A percentile compares a stretch with the other conserved stretches of the same genome.
Evolutionary conservation across 1,284 basidiomycete genomes (phyloP).

Genomic region (Rhodotorula sp.): DNA sequence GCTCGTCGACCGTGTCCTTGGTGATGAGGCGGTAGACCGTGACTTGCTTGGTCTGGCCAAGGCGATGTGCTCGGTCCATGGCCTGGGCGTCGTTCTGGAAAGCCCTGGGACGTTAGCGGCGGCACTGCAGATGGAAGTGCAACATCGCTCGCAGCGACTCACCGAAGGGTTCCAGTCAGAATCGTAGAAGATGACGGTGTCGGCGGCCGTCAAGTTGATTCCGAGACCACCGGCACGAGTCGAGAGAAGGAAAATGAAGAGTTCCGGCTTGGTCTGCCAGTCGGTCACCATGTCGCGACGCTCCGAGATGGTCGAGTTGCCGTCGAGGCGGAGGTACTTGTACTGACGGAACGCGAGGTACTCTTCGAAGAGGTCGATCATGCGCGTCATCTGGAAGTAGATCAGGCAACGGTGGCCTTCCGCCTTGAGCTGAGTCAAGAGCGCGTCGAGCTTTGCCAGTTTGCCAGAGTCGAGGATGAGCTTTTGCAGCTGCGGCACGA

Average conservation of each 20-base stretch:
- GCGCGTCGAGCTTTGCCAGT: constrained; percentile 80
- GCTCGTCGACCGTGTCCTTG: constrained; percentile 96
- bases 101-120: no score
- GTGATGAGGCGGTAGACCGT: constrained; percentile 98
- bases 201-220: constrained; percentile 92
- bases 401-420: constrained; percentile 92
- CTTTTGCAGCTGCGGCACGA: constrained; percentile 91
- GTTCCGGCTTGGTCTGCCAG: constrained; percentile 97
- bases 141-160: no score
- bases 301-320: constrained; percentile 91
- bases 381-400: constrained; percentile 99
- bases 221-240: constrained; percentile 96
- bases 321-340: constrained; percentile 95
- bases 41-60: constrained; percentile 98
- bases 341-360: constrained; percentile 97
- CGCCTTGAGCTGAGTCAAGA: constrained; percentile 88
- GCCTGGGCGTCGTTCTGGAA: constrained; percentile 98
- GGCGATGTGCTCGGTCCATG: constrained; percentile 98
- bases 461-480: constrained; percentile 97
- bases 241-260: constrained; percentile 93
- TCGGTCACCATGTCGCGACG: constrained; percentile 98
- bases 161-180: constrained; percentile 97
- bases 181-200: constrained; percentile 98
- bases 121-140: no score
- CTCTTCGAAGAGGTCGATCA: constrained; percentile 99